Evolutionary conservation across 2,329 filamentous ascomycete species (phyloP).

Genomic region (Bisporella sp.): DNA sequence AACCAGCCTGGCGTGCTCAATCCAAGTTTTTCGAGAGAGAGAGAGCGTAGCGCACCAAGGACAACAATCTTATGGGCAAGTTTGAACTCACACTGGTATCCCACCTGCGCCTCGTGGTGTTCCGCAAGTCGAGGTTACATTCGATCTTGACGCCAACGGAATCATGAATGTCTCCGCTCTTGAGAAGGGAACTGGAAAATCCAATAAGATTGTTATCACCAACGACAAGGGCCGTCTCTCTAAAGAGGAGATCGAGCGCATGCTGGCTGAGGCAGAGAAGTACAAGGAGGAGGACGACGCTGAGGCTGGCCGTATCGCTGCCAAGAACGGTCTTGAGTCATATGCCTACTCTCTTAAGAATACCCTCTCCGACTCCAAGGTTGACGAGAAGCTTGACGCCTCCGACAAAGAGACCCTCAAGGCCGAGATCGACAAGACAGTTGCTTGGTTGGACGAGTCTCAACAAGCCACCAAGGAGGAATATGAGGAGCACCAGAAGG

Average conservation of each 20-base stretch:
- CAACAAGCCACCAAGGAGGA: conserved; percentile 91
- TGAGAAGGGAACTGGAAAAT: conserved; percentile 99
- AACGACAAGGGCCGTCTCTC: conserved; percentile 99
- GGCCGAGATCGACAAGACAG: conserved; percentile 84
- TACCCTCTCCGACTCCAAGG: conserved; percentile 82
- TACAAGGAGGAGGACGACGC: conserved; percentile 99
- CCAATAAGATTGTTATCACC: conserved; percentile 99
- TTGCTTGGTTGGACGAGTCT: conserved; percentile 93
- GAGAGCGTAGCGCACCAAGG: conserved; percentile 97
- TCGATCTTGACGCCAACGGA: conserved; percentile 97
- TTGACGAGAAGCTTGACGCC: conserved; percentile 73
- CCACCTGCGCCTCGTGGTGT: conserved; percentile 96
- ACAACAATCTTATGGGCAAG: conserved; percentile 98
- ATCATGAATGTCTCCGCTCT: conserved; percentile 98
- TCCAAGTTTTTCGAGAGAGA: conserved; percentile 98
- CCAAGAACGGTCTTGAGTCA: conserved; percentile 99
- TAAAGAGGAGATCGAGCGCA: conserved; percentile 99
- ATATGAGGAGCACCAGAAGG: conserved; percentile 88
- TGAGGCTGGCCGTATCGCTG: conserved; percentile 81
- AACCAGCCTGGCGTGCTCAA: conserved; percentile 99
- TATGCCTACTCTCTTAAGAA: conserved; percentile 81
- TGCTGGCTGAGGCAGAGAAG: conserved; percentile 98
- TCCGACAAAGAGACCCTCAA: conserved; percentile 79
- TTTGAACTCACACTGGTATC: conserved; percentile 98
- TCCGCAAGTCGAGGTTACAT: conserved; percentile 98